Evolutionary conservation across 2,329 filamentous ascomycete genomes (phyloP).

Genomic region (Raffaelea deltoideospora): DNA sequence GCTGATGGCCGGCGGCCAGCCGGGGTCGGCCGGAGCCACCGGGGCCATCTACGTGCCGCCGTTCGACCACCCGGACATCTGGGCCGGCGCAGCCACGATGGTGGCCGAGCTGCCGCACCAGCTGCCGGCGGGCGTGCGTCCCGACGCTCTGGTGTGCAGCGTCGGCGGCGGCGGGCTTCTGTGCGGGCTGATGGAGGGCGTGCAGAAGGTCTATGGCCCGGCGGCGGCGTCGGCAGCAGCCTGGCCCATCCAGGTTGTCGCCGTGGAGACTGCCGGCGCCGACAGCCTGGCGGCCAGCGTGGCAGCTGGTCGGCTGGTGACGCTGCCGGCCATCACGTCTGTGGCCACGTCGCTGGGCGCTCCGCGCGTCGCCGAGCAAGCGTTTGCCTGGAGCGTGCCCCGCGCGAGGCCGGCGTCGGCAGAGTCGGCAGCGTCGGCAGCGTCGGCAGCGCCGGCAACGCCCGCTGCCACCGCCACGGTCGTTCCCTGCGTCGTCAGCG

Average conservation of each 20-base stretch:
- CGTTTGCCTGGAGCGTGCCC: slow-evolving; percentile 49
- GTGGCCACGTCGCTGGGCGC: slow-evolving; percentile 58
- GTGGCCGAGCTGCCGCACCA: slow-evolving; percentile 29
- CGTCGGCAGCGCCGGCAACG: too few species aligned
- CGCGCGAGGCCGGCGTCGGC: slow-evolving; percentile 28
- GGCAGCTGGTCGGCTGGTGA: slow-evolving; percentile 35
- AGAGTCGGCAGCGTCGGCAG: too few species aligned
- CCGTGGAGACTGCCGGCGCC: slow-evolving; percentile 59
- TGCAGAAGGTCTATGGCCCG: slow-evolving; percentile 26
- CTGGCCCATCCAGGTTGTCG: slow-evolving; percentile 37
- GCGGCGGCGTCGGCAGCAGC: background rate
- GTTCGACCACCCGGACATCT: slow-evolving; percentile 51
- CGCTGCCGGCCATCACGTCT: slow-evolving; percentile 53
- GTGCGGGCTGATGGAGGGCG: slow-evolving; percentile 49
- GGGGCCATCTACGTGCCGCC: slow-evolving; percentile 46
- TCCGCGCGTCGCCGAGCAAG: slow-evolving; percentile 41
- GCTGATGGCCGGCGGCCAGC: slow-evolving; percentile 24
- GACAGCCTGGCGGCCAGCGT: slow-evolving; percentile 48
- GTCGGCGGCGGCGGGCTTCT: slow-evolving; percentile 60
- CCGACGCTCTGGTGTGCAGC: slow-evolving; percentile 51
- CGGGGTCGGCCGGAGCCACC: slow-evolving; percentile 24
- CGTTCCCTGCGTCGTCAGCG: slow-evolving; percentile 47
- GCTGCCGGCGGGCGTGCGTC: slow-evolving; percentile 16
- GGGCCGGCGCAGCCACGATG: slow-evolving; percentile 46
- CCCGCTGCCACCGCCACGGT: slow-evolving; percentile 24